Evolutionary conservation across 768 basidiomycete species (phyloP).

Genomic region (Tremella mesenterica): DNA sequence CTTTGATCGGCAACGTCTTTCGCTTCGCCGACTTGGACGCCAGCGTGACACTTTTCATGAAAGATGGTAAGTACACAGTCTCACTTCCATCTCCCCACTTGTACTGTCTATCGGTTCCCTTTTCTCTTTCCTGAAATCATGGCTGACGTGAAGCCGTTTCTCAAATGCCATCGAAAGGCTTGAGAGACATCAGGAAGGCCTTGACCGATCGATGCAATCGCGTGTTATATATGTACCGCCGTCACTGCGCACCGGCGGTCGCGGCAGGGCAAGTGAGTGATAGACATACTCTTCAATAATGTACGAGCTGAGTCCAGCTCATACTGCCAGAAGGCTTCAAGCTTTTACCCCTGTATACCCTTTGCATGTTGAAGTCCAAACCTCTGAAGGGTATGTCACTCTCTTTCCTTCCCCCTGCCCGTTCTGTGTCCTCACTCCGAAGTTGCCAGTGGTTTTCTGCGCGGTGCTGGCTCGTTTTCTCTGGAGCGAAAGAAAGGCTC

Average conservation of each 20-base stretch:
- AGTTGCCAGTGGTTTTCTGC: no score
- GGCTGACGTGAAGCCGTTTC: slow-evolving; percentile 55
- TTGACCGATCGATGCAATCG: slow-evolving; percentile 75
- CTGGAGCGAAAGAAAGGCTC: no score
- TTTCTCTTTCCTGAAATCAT: no score
- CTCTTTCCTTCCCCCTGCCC: background rate
- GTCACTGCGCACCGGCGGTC: slow-evolving; percentile 74
- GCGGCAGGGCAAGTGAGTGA: slow-evolving; percentile 62
- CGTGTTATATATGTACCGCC: slow-evolving; percentile 74
- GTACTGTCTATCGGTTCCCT: no score
- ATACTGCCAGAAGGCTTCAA: slow-evolving; percentile 91
- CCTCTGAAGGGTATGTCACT: slow-evolving; percentile 68
- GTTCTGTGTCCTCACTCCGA: no score
- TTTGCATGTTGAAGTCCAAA: slow-evolving; percentile 78
- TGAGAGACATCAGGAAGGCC: slow-evolving; percentile 70
- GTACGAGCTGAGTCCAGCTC: slow-evolving; percentile 52
- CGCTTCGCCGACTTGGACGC: slow-evolving; percentile 84
- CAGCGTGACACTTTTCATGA: slow-evolving; percentile 61
- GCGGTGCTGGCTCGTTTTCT: no score
- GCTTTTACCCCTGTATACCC: slow-evolving; percentile 67
- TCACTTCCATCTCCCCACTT: background rate
- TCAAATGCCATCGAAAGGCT: slow-evolving; percentile 54
- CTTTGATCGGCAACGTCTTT: slow-evolving; percentile 84
- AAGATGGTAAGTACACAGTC: slow-evolving; percentile 61
- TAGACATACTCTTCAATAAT: background rate